A percentile compares a stretch with the other conserved stretches of the same genome.
Evolutionary conservation across 805 yeast species (phyloP).

Genomic region (Candida methanosorbosa): DNA sequence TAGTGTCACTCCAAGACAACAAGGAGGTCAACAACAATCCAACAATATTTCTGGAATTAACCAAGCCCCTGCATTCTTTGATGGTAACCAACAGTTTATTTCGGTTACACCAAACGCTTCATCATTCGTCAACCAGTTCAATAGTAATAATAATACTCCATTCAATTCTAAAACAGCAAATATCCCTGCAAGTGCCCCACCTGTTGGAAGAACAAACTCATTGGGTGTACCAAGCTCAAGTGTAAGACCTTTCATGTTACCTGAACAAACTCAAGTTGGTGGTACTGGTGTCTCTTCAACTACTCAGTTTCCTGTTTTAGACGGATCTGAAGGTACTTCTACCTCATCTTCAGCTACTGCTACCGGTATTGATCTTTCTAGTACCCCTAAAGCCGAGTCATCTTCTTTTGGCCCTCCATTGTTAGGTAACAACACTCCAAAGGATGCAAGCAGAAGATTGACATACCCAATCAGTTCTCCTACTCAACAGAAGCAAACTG

Average conservation of each 20-base stretch:
- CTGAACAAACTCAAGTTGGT: no score
- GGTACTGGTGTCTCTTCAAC: not conserved
- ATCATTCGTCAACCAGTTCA: slow-evolving; percentile 8
- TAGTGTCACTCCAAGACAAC: slow-evolving; percentile 10
- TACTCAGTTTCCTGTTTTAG: not conserved
- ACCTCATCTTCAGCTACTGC: slow-evolving; percentile 1
- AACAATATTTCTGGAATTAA: slow-evolving; percentile 3
- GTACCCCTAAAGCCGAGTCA: slow-evolving; percentile 5
- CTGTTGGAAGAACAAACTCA: slow-evolving; percentile 11
- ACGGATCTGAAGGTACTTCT: no score
- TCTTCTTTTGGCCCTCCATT: slow-evolving; percentile 16
- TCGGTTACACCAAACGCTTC: not conserved
- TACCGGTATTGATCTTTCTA: not conserved
- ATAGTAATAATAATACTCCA: slow-evolving; percentile 12
- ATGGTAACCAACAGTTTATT: slow-evolving; percentile 3
- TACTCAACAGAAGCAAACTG: slow-evolving; percentile 5
- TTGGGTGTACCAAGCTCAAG: slow-evolving; percentile 7
- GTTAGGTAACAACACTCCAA: slow-evolving; percentile 11
- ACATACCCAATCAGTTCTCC: slow-evolving; percentile 17
- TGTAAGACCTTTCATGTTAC: slow-evolving; percentile 14
- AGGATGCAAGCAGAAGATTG: slow-evolving; percentile 37
- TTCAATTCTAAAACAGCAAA: slow-evolving; percentile 7
- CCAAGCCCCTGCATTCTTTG: not conserved
- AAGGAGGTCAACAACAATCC: slow-evolving; percentile 4
- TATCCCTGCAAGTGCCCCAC: slow-evolving; percentile 15